Percentiles rank a stretch among this genome's conserved stretches.
Evolutionary conservation across 257 asterid genomes (phyloP).

Genomic region (Capsicum pubescens): DNA sequence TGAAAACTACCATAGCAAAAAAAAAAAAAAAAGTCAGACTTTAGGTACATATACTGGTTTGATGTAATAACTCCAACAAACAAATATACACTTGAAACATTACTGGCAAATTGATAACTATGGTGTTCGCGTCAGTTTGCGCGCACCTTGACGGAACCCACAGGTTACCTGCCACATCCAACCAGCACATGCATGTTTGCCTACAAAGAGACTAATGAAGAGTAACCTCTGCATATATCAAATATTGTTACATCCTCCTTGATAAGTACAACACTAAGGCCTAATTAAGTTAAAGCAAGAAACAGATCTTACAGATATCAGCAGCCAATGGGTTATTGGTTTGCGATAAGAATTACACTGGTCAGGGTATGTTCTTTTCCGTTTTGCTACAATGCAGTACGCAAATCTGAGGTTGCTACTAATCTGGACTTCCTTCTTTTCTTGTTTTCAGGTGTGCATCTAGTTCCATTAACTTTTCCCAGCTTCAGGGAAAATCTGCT

Average conservation of each 20-base stretch:
- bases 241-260: constrained; percentile 10
- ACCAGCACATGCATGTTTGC: neutral
- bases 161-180: neutral
- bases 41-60: neutral
- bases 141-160: neutral
- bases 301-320: constrained; percentile 4
- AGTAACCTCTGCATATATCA: constrained; percentile 1
- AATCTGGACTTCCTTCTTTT: constrained; percentile 69
- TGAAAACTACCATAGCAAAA: neutral
- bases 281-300: neutral
- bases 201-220: constrained; percentile 15
- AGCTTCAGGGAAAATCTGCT: constrained; percentile 44
- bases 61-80: constrained; percentile 9
- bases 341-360: constrained; percentile 1
- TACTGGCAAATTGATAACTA: neutral
- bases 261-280: neutral
- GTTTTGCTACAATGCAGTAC: constrained; percentile 37
- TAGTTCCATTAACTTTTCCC: constrained; percentile 47
- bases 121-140: neutral
- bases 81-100: neutral
- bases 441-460: constrained; percentile 76
- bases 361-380: neutral
- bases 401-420: constrained; percentile 54
- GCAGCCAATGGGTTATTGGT: constrained; percentile 28
- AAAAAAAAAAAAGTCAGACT: neutral